Base-by-base conservation (phyloP, 306 rosid genomes). In the Carpinus fangiana region DNA sequence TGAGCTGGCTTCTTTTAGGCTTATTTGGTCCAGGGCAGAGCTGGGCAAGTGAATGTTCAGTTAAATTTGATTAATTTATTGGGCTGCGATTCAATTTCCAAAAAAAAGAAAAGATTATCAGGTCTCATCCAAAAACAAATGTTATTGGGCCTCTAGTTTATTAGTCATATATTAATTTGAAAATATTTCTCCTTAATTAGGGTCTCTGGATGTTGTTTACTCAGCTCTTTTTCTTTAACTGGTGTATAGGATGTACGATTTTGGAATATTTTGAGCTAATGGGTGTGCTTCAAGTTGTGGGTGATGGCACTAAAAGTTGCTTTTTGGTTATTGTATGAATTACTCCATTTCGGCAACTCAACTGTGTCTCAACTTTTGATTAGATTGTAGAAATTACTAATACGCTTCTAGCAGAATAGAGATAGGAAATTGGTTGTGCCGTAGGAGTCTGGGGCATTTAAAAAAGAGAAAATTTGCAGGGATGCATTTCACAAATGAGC, bases 381-480 rank as follows among this genome's bases (percentile, higher is more conserved):
- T 68, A 10, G 57, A 7, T 75, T 79, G 74, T 71, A 41, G 45
- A 66, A 54, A 54, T 65, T 72, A 8, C 43, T 57, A 23, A 57
- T 26, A 13, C 53, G 71, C 38, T 61, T 38, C 54, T 72, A 60
- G 14, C 65, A 16, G 67, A 74, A 74, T 67, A 67, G 50, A 47
- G 43, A 38, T 17, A 36, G 78, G 78, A 78, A 73, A 28, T 59
- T 62, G 55, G 70, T 41, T 79, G 4, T 52, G 16, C 43, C 52
- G 56, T 43, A 69, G 67, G 54, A 31, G 2, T 28, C 4, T 1
- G 16, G 28, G 64, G 36, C 64, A 57, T 57, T 57, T 31, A 28
- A 61, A 26, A 26, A 61, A 14, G 43, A 28, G n/a, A 31, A 31
- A 61, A 26, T 31, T 28, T 61, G 57, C n/a, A 38, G 18, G 21